Evolutionary conservation across 371 early-diverging fungal species (phyloP).

Genomic region (Gilbertella persicaria): DNA sequence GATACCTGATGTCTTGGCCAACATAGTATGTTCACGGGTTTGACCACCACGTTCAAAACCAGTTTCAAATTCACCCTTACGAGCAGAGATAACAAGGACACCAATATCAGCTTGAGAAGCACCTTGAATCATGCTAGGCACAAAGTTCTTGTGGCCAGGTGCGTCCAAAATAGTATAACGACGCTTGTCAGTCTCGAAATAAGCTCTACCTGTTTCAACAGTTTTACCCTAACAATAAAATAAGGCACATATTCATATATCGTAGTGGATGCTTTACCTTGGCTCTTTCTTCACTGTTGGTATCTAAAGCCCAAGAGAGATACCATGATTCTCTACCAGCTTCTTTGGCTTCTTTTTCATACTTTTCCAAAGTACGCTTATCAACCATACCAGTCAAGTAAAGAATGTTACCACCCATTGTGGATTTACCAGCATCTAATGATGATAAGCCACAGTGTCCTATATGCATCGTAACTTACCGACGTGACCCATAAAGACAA

Average conservation of each 20-base stretch:
- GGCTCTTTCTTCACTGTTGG: conserved; percentile 93
- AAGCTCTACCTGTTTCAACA: conserved; percentile 96
- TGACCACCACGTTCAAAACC: conserved; percentile 99
- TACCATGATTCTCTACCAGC: conserved; percentile 97
- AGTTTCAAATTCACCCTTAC: conserved; percentile 99
- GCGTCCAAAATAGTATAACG: conserved; percentile 97
- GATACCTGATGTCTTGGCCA: conserved; percentile 97
- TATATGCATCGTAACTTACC: conserved; percentile 38
- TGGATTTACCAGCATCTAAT: conserved; percentile 99
- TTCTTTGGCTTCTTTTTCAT: conserved; percentile 96
- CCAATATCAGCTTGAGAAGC: conserved; percentile 98
- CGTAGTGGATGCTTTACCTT: conserved; percentile 77
- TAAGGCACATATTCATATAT: neutral
- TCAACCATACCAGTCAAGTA: conserved; percentile 97
- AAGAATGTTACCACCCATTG: conserved; percentile 99
- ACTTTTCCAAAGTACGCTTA: conserved; percentile 99
- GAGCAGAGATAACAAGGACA: conserved; percentile 96
- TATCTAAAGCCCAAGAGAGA: conserved; percentile 97
- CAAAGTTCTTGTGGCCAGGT: conserved; percentile 99
- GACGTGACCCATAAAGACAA: conserved; percentile 99
- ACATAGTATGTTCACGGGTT: conserved; percentile 97
- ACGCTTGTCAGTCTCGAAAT: conserved; percentile 94
- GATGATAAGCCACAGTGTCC: conserved; percentile 18
- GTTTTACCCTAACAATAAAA: conserved; percentile 82
- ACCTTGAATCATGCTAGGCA: conserved; percentile 98